Base-by-base conservation (phyloP, 352 stramenopile species). In the Pythium chondricola region DNA sequence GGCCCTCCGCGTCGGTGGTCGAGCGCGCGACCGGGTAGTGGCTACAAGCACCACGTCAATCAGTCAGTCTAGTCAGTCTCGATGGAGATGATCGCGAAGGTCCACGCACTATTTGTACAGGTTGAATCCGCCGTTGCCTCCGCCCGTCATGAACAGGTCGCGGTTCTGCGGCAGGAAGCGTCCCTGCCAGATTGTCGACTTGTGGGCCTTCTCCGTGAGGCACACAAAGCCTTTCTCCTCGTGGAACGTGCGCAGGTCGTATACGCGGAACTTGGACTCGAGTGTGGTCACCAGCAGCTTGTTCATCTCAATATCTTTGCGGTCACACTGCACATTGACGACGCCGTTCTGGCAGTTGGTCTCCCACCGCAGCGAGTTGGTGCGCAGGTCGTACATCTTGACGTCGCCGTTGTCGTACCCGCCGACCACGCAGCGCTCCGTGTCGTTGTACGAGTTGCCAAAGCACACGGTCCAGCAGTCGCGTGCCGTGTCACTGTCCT, bases 291-390 rank as follows among this genome's bases (percentile, higher is more conserved):
- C 87, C 6, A 97, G 61, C 22, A 97, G 61, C 58, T 98, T 98
- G 69, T 98, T 98, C 94, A 98, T 98, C 61, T 98, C 88, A 60
- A 98, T 98, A 58, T 98, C 92, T 48, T 93, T 95, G 31, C 95
- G 79, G 63, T 98, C 95, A 48, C 98, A 98, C 61, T 98, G 79
- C 26, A 96, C 69, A 47, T 80, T 89, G 31, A 97, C 96, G n/a
- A 98, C 94, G 16, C 94, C 95, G 69, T 98, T 98, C 50, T 90
- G 80, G 40, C 89, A 92, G 62, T 98, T 98, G 43, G 90, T 97
- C 61, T 98, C 95, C 88, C 93, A 98, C 41, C 87, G 69, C 57
- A 98, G 71, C 47, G 75, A 75, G 56, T 95, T 96, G 4, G 88
- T 96, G 25, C 95, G 75, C 40, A 98, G 61, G 56, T 98, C 95